phyloP scores from a whole-genome alignment of 2,329 filamentous ascomycete genomes.

The Cladosporium colombiae region DNA sequence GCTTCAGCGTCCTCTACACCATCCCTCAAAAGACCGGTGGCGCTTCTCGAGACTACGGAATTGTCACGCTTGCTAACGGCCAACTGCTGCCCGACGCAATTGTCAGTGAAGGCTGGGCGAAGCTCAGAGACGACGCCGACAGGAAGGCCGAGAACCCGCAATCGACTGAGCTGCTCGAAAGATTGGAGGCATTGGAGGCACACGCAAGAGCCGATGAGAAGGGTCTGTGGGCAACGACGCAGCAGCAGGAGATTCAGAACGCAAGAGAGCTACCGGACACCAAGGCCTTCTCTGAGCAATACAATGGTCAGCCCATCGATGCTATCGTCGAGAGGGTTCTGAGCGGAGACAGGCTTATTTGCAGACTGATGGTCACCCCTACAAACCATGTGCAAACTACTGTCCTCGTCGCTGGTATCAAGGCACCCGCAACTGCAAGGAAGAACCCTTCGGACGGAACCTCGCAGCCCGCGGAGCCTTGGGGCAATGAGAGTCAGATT shows the following conservation, averaged over 20 bases:
- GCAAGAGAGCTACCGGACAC: constrained; percentile 79
- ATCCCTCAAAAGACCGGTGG: constrained; percentile 65
- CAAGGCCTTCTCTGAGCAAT: constrained; percentile 72
- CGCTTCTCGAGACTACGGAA: constrained; percentile 77
- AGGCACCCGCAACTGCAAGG: constrained; percentile 85
- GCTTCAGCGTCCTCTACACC: constrained; percentile 83
- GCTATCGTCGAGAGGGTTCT: constrained; percentile 84
- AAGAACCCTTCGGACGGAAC: constrained; percentile 75
- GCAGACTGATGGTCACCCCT: constrained; percentile 76
- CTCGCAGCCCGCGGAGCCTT: constrained; percentile 82
- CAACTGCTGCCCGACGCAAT: constrained; percentile 76
- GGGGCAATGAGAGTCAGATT: constrained; percentile 81
- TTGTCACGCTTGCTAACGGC: constrained; percentile 74
- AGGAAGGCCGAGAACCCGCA: constrained; percentile 86
- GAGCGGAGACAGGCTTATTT: constrained; percentile 84
- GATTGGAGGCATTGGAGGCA: constrained; percentile 73
- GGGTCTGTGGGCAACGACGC: constrained; percentile 74
- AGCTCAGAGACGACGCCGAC: constrained; percentile 90
- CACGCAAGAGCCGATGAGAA: constrained; percentile 76
- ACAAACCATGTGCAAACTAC: constrained; percentile 87
- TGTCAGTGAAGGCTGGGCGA: constrained; percentile 87
- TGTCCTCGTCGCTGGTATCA: constrained; percentile 83
- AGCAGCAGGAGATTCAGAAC: constrained; percentile 68
- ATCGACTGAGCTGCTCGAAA: constrained; percentile 68
- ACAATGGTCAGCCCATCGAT: constrained; percentile 83